Conservation (phyloP, 257 asterid genomes). For the Verbena officinalis region DNA sequence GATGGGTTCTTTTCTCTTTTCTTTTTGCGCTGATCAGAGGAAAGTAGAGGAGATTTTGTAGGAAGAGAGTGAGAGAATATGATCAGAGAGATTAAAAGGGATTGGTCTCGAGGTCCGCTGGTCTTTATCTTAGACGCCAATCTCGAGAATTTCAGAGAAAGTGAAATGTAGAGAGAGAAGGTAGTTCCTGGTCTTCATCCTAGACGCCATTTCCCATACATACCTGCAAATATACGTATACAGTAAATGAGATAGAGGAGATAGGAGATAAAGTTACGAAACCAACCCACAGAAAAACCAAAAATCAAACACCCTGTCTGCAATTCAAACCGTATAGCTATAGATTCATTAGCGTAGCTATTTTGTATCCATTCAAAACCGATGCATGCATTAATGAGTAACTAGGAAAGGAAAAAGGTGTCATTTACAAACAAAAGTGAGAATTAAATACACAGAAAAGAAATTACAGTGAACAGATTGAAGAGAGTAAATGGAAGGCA, state of each 20-base stretch:
- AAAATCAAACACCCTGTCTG: conserved; percentile 24
- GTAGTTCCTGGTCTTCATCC: not conserved
- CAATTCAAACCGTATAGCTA: not conserved
- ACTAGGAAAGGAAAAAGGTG: conserved; percentile 8
- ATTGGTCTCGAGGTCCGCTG: conserved; percentile 21
- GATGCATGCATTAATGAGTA: conserved; percentile 30
- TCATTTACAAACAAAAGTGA: not conserved
- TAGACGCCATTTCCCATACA: not conserved
- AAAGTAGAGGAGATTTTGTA: not conserved
- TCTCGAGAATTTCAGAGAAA: conserved; percentile 53
- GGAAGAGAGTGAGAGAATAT: not conserved
- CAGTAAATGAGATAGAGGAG: conserved; percentile 11
- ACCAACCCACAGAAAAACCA: conserved; percentile 14
- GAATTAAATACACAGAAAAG: conserved; percentile 30
- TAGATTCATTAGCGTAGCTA: conserved; percentile 16
- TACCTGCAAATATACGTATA: conserved; percentile 2
- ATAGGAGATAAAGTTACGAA: not conserved
- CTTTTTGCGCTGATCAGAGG: not conserved
- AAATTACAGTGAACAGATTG: conserved; percentile 45
- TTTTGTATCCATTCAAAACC: conserved; percentile 1
- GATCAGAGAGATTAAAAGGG: not conserved
- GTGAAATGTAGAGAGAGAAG: conserved; percentile 46
- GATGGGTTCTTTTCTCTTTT: not conserved
- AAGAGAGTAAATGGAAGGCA: conserved; percentile 38
- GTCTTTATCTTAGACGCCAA: conserved; percentile 41